Percentiles rank a stretch among this genome's conserved stretches.
Evolutionary conservation across 805 yeast species (phyloP).

Genomic region (Sporopachydermia quercuum): DNA sequence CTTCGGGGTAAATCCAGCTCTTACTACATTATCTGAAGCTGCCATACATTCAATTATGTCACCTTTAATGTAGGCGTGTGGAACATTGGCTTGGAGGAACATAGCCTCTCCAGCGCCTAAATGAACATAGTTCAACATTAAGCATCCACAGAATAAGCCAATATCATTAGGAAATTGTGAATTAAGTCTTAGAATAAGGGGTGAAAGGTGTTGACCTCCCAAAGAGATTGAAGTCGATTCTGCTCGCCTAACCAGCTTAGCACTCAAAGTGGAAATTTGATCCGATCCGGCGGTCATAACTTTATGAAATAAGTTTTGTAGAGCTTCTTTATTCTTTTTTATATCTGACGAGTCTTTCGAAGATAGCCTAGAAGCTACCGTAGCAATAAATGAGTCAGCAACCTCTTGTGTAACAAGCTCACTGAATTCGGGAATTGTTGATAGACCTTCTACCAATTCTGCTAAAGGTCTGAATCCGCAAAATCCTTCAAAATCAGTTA

Average conservation of each 20-base stretch:
- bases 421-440: slow-evolving; percentile 61
- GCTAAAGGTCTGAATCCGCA: slow-evolving; percentile 92
- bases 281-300: slow-evolving; percentile 73
- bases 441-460: slow-evolving; percentile 55
- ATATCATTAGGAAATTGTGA: slow-evolving; percentile 86
- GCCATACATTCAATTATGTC: slow-evolving; percentile 99
- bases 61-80: slow-evolving; percentile 95
- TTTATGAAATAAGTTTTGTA: slow-evolving; percentile 63
- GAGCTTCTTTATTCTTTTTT: slow-evolving; percentile 39
- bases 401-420: slow-evolving; percentile 52
- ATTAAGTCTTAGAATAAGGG: slow-evolving; percentile 61
- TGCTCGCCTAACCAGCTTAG: slow-evolving; percentile 53
- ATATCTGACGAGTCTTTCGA: slow-evolving; percentile 38
- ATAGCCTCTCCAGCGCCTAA: slow-evolving; percentile 87
- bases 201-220: slow-evolving; percentile 40
- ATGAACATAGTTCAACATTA: slow-evolving; percentile 76
- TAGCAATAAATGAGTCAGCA: slow-evolving; percentile 36
- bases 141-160: slow-evolving; percentile 92
- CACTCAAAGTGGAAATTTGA: slow-evolving; percentile 40
- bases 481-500: slow-evolving; percentile 91
- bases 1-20: slow-evolving; percentile 99
- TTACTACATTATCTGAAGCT: slow-evolving; percentile 93
- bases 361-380: slow-evolving; percentile 20
- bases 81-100: slow-evolving; percentile 92
- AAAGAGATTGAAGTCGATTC: slow-evolving; percentile 42